Evolutionary conservation across 1,284 basidiomycete species (phyloP).

Genomic region (Neonothopanus nambi): DNA sequence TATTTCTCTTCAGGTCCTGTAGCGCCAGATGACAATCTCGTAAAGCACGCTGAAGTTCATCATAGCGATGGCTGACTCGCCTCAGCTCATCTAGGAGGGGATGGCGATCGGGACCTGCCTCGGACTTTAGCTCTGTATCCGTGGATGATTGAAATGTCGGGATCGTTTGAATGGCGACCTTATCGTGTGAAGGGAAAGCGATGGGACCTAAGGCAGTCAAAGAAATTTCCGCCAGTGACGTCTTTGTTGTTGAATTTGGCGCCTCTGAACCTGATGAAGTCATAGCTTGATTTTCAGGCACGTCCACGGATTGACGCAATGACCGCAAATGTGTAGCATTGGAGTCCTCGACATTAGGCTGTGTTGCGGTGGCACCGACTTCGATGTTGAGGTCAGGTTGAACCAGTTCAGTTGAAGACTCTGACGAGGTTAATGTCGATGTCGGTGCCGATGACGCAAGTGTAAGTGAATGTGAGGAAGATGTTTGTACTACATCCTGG

Average conservation of each 20-base stretch:
- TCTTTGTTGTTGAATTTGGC: not conserved
- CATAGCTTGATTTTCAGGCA: not conserved
- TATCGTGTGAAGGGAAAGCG: not conserved
- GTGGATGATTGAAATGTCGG: not conserved
- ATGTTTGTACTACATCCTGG: not conserved
- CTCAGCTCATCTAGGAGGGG: conserved; percentile 47
- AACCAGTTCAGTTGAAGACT: not conserved
- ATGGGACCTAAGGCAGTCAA: not conserved
- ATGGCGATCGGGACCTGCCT: conserved; percentile 16
- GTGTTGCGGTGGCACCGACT: no score
- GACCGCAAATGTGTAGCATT: not conserved
- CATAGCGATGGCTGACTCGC: conserved; percentile 54
- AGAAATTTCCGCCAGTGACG: not conserved
- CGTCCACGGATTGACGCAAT: not conserved
- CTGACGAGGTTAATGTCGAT: not conserved
- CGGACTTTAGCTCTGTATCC: no score
- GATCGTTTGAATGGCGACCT: not conserved
- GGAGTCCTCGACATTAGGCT: no score
- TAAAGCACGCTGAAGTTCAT: conserved; percentile 61
- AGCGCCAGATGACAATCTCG: conserved; percentile 70
- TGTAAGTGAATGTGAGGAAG: not conserved
- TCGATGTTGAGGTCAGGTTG: no score
- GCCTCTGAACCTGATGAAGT: not conserved
- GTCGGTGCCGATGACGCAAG: conserved; percentile 11
- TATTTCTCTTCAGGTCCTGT: conserved; percentile 50